Evolutionary conservation across 2,329 filamentous ascomycete genomes (phyloP), one percentile per base, ranked within the genome.

Genomic region (Tricladium varicosporioides): DNA sequence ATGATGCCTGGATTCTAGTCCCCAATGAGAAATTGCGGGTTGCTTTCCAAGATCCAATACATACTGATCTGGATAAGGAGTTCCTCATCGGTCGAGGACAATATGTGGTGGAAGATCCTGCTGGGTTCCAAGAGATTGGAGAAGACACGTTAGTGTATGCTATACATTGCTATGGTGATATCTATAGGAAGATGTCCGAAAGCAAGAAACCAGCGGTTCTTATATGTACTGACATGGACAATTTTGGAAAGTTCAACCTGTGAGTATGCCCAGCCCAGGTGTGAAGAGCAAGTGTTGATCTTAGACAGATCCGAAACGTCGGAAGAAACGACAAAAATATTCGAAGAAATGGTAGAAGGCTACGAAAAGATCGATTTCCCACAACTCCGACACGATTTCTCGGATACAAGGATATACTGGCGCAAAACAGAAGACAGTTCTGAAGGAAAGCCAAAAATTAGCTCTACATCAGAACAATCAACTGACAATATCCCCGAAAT

Each of bases 341-440:
- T 70, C 9, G 56, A 66, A 7, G 59, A 60, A 8, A 62, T 70
- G 61, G 61, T 69, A 8, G 53, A 62, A 43, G 63, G 53, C 13
- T 70, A 59, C 40, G 60, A 69, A n/a, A 46, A 47, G 2, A 49
- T 64, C 11, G 62, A 64, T 11, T 70, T 70, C 33, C 69, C 69
- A 14, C 68, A 70, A 47, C 27, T 69, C 7, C 54, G 67, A 55
- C 62, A 68, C 52, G 68, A 69, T 53, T 70, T 70, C 53, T 69
- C 68, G 1, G 69, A 70, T 52, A 70, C 69, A 5, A 67, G 63
- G 46, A 67, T 70, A 13, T 70, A 70, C 45, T 66, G 62, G 61
- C 61, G 65, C 22, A 61, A 56, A 15, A 43, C 53, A 33, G 10
- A 27, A 27, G 22, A 44, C 46, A 27, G 16, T 40, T 40, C 22